Evolutionary conservation across 2,329 filamentous ascomycete species (phyloP).

Genomic region (Hypoxylon sp.): DNA sequence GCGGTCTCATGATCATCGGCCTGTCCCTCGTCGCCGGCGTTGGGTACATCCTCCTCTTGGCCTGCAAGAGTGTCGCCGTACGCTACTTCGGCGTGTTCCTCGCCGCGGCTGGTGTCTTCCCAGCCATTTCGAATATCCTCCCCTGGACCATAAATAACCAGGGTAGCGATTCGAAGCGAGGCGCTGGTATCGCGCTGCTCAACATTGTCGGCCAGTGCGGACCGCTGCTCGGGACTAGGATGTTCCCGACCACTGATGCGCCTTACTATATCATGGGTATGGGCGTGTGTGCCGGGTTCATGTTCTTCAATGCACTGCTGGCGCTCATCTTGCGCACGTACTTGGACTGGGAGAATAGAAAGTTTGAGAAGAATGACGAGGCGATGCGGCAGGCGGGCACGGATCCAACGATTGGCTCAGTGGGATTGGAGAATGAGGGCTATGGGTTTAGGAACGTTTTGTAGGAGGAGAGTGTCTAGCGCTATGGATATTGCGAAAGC

Average conservation of each 20-base stretch:
- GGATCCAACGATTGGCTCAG: conserved; percentile 21
- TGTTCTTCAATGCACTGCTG: conserved; percentile 58
- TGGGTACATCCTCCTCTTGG: conserved; percentile 75
- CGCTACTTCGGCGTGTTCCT: conserved; percentile 60
- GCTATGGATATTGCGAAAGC: background rate
- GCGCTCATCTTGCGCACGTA: conserved; percentile 52
- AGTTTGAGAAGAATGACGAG: conserved; percentile 51
- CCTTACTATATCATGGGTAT: conserved; percentile 58
- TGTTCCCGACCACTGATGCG: conserved; percentile 65
- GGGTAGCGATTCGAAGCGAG: conserved; percentile 74
- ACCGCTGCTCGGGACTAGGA: conserved; percentile 72
- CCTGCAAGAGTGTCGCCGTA: conserved; percentile 58
- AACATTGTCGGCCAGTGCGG: conserved; percentile 73
- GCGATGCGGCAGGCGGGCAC: conserved; percentile 41
- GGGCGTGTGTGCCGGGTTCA: conserved; percentile 57
- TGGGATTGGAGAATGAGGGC: conserved; percentile 45
- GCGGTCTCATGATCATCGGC: conserved; percentile 69
- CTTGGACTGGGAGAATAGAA: conserved; percentile 53
- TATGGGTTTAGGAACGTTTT: conserved; percentile 48
- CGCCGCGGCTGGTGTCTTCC: conserved; percentile 74
- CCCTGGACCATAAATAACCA: conserved; percentile 78
- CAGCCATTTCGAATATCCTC: conserved; percentile 75
- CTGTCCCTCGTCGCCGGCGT: conserved; percentile 69
- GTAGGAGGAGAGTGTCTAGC: conserved; percentile 18
- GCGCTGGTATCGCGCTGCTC: conserved; percentile 72